Base-by-base conservation (phyloP, 192 early-diverging fungal genomes). In the Dissophora globulifera region DNA sequence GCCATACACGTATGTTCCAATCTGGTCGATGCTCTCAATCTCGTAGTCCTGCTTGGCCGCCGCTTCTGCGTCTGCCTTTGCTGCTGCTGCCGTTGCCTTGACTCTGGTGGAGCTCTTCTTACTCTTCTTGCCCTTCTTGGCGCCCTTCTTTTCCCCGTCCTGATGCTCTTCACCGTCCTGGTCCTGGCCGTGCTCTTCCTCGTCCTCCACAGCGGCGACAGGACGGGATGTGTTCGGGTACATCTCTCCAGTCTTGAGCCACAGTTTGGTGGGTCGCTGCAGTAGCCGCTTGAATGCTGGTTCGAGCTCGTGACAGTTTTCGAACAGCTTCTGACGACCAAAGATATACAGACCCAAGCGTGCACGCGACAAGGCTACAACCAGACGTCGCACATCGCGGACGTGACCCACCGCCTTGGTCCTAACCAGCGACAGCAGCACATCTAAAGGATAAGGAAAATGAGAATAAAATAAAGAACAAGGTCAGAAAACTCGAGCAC, bases 281-380 rank as follows among this genome's bases (percentile, higher is more conserved):
- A 89, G 32, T 8, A 98, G 78, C 30, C 76, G 59, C 29, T 79
- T 46, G 58, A 98, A 91, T 0, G 91, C 86, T 5, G 84, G 83
- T 33, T 85, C 78, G n/a, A 98, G 84, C 64, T 98, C 97, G 57
- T 86, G 85, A 62, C 94, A 95, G 42, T 88, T 85, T 49, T 87
- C 81, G 74, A 98, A 97, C 2, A 98, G 64, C 8, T 72, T 64
- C 6, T 78, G 66, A 8, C 92, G 79, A 53, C 95, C 90, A 83
- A 98, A 96, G 16, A 99, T 87, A 67, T 98, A 98, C 0, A 99
- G 81, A 12, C 98, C 97, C 25, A 99, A 82, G 15, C 97, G 86
- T 8, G 96, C 96, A 32, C 96, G 86, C 7, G 96, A 98, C 79
- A 99, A 66, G 0, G 97, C 98, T 1, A 99, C 97, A 32, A 96